phyloP scores from a whole-genome alignment of 2,329 filamentous ascomycete species.

The Penicillium sp. region DNA sequence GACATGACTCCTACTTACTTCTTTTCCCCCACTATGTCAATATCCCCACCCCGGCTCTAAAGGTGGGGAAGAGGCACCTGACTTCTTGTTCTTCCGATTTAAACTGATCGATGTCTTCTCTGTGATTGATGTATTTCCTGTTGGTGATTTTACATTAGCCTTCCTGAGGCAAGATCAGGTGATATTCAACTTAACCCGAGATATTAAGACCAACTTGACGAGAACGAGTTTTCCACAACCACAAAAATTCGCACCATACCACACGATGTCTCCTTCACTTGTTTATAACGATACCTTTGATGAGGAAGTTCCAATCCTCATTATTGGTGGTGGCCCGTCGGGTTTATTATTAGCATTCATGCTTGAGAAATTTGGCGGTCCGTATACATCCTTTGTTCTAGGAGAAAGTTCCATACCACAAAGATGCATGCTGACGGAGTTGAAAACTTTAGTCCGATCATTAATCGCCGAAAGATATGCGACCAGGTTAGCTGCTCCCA shows the following conservation, averaged over 20 bases:
- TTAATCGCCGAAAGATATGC: not conserved
- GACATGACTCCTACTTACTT: too few relatives aligned
- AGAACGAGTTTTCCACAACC: not conserved
- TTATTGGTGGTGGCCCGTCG: not conserved
- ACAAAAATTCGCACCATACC: not conserved
- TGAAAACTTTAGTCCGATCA: not conserved
- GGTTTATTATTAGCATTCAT: not conserved
- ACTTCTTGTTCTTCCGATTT: too few relatives aligned
- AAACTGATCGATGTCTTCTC: too few relatives aligned
- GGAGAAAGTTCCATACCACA: not conserved
- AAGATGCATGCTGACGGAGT: not conserved
- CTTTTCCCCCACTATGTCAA: too few relatives aligned
- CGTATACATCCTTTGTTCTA: not conserved
- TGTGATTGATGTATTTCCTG: too few relatives aligned
- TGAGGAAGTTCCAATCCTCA: not conserved
- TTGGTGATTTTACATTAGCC: too few relatives aligned
- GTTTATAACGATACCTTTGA: not conserved
- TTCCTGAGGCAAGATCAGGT: too few relatives aligned
- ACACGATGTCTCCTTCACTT: not conserved
- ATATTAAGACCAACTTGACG: not conserved
- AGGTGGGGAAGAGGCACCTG: too few relatives aligned
- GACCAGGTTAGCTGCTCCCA: not conserved
- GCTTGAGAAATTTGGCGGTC: not conserved
- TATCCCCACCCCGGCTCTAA: too few relatives aligned
- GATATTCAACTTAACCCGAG: not conserved